phyloP scores from a whole-genome alignment of 1,139 yeast genomes.

The Geotrichum histeridarum region DNA sequence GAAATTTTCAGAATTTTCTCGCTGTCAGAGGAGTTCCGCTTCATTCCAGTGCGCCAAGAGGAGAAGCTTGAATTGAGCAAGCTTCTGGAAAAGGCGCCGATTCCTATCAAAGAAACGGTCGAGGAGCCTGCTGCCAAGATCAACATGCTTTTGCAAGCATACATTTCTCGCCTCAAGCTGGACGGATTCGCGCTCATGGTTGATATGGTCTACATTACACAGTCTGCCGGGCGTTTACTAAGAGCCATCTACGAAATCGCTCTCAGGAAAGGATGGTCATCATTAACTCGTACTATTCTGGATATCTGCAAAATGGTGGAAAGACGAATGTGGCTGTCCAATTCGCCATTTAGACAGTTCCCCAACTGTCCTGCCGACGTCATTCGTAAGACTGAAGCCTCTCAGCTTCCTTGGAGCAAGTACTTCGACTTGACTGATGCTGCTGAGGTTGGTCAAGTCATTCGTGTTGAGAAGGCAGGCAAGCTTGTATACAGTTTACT shows the following conservation, averaged over 20 bases:
- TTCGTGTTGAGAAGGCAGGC: conserved; percentile 67
- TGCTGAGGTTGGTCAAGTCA: conserved; percentile 75
- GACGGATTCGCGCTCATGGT: conserved; percentile 90
- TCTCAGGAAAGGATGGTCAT: conserved; percentile 66
- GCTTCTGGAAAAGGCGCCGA: conserved; percentile 70
- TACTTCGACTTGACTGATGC: conserved; percentile 63
- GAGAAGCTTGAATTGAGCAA: conserved; percentile 74
- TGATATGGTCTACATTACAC: conserved; percentile 90
- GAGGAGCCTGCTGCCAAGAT: conserved; percentile 76
- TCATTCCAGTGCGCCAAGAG: conserved; percentile 79
- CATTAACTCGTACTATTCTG: conserved; percentile 52
- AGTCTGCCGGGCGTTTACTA: conserved; percentile 84
- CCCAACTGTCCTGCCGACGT: conserved; percentile 61
- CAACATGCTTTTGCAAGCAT: conserved; percentile 75
- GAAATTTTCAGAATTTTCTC: conserved; percentile 77
- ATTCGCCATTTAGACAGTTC: conserved; percentile 84
- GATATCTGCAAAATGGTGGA: conserved; percentile 78
- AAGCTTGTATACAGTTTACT: conserved; percentile 56
- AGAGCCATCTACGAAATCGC: conserved; percentile 83
- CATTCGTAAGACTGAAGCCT: conserved; percentile 68
- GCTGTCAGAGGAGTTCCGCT: conserved; percentile 76
- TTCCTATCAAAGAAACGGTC: conserved; percentile 71
- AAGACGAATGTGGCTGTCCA: conserved; percentile 74
- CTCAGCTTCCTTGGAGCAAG: conserved; percentile 77
- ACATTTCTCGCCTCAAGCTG: conserved; percentile 65